Evolutionary conservation across 2,329 filamentous ascomycete genomes (phyloP).

Genomic region (Penicillium sp.): DNA sequence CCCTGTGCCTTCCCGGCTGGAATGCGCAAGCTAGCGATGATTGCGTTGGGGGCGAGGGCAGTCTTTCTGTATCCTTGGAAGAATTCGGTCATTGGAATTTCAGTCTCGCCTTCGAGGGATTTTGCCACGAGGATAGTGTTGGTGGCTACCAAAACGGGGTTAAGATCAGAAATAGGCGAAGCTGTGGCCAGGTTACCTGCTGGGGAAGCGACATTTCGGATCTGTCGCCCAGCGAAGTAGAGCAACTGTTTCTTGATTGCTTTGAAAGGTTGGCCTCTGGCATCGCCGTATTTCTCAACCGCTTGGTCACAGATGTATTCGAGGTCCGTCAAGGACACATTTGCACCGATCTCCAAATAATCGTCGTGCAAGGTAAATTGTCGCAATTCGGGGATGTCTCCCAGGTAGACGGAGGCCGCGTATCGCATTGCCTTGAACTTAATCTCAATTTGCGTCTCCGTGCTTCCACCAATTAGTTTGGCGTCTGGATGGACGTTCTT

Average conservation of each 20-base stretch:
- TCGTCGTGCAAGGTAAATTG: conserved; percentile 78
- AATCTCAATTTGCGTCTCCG: conserved; percentile 96
- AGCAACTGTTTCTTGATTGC: conserved; percentile 90
- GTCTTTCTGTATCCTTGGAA: conserved; percentile 90
- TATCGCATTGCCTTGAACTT: conserved; percentile 97
- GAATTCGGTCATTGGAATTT: conserved; percentile 89
- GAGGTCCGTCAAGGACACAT: conserved; percentile 86
- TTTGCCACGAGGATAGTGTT: conserved; percentile 79
- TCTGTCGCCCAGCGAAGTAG: conserved; percentile 93
- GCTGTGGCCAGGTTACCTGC: conserved; percentile 93
- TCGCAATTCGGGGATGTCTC: conserved; percentile 84
- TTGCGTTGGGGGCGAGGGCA: conserved; percentile 72
- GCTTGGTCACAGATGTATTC: conserved; percentile 81
- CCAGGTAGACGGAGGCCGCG: conserved; percentile 83
- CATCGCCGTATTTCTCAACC: conserved; percentile 70
- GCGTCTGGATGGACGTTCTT: conserved; percentile 80
- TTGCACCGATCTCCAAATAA: conserved; percentile 86
- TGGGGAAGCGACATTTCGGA: conserved; percentile 94
- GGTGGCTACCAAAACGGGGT: conserved; percentile 86
- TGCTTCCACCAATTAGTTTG: conserved; percentile 93
- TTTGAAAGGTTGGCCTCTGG: conserved; percentile 74
- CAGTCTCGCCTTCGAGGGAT: conserved; percentile 66
- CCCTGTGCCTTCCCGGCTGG: conserved; percentile 70
- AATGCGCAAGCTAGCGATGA: conserved; percentile 84
- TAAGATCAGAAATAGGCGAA: conserved; percentile 93